Base-by-base conservation (phyloP, 2,329 filamentous ascomycete genomes). In the Akanthomyces uredinophilus region DNA sequence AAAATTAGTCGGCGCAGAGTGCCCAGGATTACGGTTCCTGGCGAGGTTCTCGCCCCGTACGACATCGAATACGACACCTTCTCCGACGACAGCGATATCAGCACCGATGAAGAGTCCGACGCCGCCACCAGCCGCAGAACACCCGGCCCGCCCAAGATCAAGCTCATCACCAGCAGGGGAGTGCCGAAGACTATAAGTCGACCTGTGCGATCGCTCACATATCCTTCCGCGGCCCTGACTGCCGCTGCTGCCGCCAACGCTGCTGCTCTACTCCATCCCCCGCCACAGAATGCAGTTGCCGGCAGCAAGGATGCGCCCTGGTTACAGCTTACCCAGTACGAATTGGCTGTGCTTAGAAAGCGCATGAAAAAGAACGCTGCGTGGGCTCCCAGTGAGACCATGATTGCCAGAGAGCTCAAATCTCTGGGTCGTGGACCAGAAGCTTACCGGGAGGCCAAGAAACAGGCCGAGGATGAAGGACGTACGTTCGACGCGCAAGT, bases 321-420 rank as follows among this genome's bases (percentile, higher is more conserved):
- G 87, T 77, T 88, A 27, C 85, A 85, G 67, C 78, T 89, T 43
- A 88, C 86, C 7, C 77, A 81, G 18, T 88, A 84, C 65, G 87
- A 89, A 70, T 78, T 89, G 52, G 86, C 86, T 1, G 83, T 86
- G 65, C 79, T 95, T 8, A 81, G 91, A 64, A 95, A 95, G 75
- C 83, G 89, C 20, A 95, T 95, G 91, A 95, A 95, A 82, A 95
- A 95, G 80, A 95, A 95, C 70, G 89, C 90, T 0, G 87, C 90
- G 5, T 95, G 91, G 91, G 87, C 85, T 3, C 91, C 91, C 0
- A 93, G 89, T 65, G 89, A 91, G 68, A 93, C 91, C 0, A 95
- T 95, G 91, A 90, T 94, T 65, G 85, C 89, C 18, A 82, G 90
- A 35, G 90, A 94, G 73, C 82, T 95, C 1, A 89, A 89, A 71